phyloP scores from a whole-genome alignment of 2,329 filamentous ascomycete genomes.

The Sclerotinia spermophila region DNA sequence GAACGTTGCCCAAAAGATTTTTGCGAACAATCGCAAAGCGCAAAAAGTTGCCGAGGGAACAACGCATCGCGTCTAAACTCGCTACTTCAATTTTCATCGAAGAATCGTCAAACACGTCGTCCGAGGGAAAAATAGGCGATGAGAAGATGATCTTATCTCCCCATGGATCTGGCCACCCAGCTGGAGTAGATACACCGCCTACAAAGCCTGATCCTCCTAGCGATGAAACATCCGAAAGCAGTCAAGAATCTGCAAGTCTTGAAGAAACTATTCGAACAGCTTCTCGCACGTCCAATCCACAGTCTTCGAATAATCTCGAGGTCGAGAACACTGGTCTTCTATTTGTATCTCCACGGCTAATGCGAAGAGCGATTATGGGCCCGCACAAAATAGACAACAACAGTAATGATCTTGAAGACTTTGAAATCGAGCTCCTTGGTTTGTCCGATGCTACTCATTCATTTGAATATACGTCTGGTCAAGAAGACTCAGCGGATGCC shows the following conservation, averaged over 20 bases:
- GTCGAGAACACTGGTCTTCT: background rate
- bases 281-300: background rate
- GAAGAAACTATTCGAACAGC: background rate
- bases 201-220: background rate
- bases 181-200: background rate
- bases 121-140: background rate
- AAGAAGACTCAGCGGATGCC: background rate
- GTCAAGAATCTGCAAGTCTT: slow-evolving; percentile 1
- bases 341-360: background rate
- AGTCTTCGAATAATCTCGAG: background rate
- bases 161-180: background rate
- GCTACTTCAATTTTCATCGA: background rate
- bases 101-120: background rate
- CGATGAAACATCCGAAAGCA: background rate
- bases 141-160: too few species aligned
- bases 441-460: background rate
- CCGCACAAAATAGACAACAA: background rate
- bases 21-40: background rate
- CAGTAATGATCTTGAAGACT: background rate
- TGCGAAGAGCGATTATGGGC: background rate
- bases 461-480: background rate
- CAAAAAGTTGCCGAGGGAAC: background rate
- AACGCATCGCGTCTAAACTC: background rate
- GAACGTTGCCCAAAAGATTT: background rate
- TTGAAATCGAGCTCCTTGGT: background rate